Conservation (phyloP, 805 yeast species). For the Ogataea nakhonphanomensis region DNA sequence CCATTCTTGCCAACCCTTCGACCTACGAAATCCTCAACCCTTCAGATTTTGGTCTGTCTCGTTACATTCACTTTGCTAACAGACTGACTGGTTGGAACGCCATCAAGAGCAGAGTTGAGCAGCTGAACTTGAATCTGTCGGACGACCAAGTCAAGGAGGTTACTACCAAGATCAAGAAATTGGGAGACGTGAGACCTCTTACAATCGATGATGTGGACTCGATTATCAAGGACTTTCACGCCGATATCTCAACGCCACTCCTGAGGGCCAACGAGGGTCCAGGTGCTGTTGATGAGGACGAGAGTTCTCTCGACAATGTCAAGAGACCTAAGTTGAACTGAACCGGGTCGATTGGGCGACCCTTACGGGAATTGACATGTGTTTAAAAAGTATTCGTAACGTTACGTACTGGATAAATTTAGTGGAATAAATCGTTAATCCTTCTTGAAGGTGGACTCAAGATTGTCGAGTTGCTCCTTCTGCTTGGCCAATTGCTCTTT, state of each 20-base stretch:
- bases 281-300: constrained; percentile 27
- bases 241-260: constrained; percentile 50
- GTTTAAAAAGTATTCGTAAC: constrained; percentile 10
- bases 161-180: constrained; percentile 49
- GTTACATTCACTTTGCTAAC: constrained; percentile 60
- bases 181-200: constrained; percentile 59
- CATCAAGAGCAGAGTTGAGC: constrained; percentile 58
- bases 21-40: constrained; percentile 60
- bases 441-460: constrained; percentile 47
- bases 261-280: constrained; percentile 34
- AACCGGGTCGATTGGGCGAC: neutral
- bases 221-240: constrained; percentile 52
- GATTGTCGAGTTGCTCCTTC: constrained; percentile 51
- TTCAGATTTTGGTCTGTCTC: constrained; percentile 55
- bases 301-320: constrained; percentile 27
- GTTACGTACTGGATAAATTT: constrained; percentile 10
- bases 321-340: constrained; percentile 34
- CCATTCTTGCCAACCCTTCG: constrained; percentile 60
- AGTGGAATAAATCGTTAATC: neutral
- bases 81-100: constrained; percentile 64
- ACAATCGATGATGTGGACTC: constrained; percentile 61
- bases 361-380: neutral
- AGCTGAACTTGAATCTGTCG: constrained; percentile 50
- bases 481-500: constrained; percentile 75
- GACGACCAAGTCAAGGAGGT: constrained; percentile 58